These are phyloP conservation scores for Pilatotrama ljubarskyi DNA, from an alignment of 768 basidiomycete genomes.

Conservation along the genomic window DNA sequence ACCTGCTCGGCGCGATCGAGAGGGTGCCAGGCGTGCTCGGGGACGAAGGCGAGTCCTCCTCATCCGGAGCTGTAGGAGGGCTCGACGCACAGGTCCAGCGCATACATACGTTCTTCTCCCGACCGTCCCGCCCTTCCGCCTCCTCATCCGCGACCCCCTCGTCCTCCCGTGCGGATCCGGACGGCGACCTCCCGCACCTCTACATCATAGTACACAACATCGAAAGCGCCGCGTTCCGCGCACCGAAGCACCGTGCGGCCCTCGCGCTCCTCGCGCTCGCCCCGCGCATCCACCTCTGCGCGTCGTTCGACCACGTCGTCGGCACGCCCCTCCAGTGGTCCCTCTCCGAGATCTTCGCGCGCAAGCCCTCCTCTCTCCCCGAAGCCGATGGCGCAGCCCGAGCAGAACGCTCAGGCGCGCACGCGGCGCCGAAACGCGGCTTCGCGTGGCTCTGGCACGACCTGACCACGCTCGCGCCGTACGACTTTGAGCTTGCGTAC, in stretches of 20 bases:
- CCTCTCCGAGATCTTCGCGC: conserved; percentile 57
- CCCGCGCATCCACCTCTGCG: conserved; percentile 77
- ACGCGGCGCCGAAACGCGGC: conserved; percentile 39
- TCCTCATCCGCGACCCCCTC: too few relatives aligned
- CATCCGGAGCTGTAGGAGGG: conserved; percentile 38
- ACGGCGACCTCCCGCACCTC: conserved; percentile 45
- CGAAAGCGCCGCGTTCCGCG: conserved; percentile 72
- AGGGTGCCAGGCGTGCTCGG: conserved; percentile 30
- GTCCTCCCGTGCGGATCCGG: background rate
- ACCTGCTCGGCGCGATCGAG: conserved; percentile 60
- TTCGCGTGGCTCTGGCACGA: conserved; percentile 89
- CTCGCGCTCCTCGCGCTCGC: conserved; percentile 74
- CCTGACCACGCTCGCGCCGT: conserved; percentile 79
- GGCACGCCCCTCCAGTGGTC: conserved; percentile 85
- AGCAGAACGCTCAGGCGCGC: background rate
- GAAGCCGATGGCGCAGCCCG: conserved; percentile 3
- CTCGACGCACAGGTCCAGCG: conserved; percentile 64
- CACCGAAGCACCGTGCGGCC: conserved; percentile 58
- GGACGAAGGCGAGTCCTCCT: conserved; percentile 39
- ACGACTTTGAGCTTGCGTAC: conserved; percentile 74
- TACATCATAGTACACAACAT: conserved; percentile 89
- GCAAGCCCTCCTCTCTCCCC: conserved; percentile 31
- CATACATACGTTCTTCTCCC: conserved; percentile 63
- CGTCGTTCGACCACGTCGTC: conserved; percentile 81
- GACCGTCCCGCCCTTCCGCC: background rate